A percentile compares a stretch with the other conserved stretches of the same genome.
Conservation (phyloP, 225 moss, liverwort and hornwort genomes). For the Physcomitrellopsis africana region DNA sequence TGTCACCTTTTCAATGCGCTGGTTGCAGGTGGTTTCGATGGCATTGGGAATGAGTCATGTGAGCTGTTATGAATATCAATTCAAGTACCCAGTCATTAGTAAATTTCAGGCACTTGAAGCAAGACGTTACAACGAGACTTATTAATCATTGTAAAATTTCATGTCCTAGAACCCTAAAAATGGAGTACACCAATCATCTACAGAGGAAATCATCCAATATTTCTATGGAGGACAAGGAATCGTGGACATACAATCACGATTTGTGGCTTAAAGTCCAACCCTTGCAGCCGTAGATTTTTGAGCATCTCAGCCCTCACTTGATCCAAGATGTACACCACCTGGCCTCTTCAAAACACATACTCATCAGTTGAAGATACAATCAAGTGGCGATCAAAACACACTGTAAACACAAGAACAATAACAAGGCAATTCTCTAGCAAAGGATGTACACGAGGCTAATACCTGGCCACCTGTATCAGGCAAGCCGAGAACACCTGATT, state of each 20-base stretch:
- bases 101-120: neutral
- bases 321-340: conserved; percentile 83
- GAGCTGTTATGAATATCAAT: conserved; percentile 45
- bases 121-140: neutral
- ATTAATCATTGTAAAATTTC: neutral
- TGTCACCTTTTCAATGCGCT: conserved; percentile 58
- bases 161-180: neutral
- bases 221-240: conserved; percentile 5
- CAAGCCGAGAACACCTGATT: conserved; percentile 71
- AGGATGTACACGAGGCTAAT: neutral
- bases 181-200: too few relatives aligned
- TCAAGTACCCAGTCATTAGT: conserved; percentile 4
- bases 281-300: conserved; percentile 59
- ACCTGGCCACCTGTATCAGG: conserved; percentile 91
- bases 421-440: neutral
- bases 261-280: conserved; percentile 58
- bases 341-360: conserved; percentile 18
- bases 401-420: neutral
- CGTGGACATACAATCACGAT: conserved; percentile 56
- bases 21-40: conserved; percentile 62
- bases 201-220: neutral
- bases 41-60: conserved; percentile 78
- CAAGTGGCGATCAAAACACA: neutral
- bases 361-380: conserved; percentile 5
- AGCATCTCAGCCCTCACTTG: conserved; percentile 84